These are phyloP conservation scores for Cynanchum wilfordii DNA, from an alignment of 257 asterid genomes.

Conservation along the genomic window DNA sequence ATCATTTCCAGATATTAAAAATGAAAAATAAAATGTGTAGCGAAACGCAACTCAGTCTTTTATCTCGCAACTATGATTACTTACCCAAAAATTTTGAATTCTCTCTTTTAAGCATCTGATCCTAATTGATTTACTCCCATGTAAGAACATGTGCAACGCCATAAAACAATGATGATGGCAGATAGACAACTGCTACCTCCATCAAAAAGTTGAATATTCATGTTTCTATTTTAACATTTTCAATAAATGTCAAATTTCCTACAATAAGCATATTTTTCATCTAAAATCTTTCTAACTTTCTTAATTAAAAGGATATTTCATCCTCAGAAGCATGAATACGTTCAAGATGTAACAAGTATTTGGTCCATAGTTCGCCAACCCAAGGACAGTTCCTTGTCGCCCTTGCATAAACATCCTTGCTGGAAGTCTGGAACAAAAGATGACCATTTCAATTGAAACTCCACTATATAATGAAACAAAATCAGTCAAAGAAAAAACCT, in stretches of 20 bases:
- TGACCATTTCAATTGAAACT: neutral
- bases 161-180: too few species aligned
- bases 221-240: too few species aligned
- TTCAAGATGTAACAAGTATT: constrained; percentile 69
- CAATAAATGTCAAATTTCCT: too few species aligned
- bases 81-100: too few species aligned
- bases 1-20: neutral
- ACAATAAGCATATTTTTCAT: too few species aligned
- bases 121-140: neutral
- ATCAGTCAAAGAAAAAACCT: constrained; percentile 44
- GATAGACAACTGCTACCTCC: neutral
- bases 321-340: constrained; percentile 76
- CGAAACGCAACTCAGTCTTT: neutral
- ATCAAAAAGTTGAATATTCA: too few species aligned
- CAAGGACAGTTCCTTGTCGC: constrained; percentile 97
- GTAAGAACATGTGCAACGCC: neutral
- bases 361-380: constrained; percentile 90
- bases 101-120: too few species aligned
- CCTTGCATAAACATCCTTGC: constrained; percentile 68
- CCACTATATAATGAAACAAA: neutral
- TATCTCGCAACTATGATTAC: neutral
- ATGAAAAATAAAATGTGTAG: neutral
- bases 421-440: constrained; percentile 57
- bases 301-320: constrained; percentile 30
- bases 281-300: too few species aligned